Conservation (phyloP, 768 basidiomycete genomes). For the Kwoniella mangroviensis region DNA sequence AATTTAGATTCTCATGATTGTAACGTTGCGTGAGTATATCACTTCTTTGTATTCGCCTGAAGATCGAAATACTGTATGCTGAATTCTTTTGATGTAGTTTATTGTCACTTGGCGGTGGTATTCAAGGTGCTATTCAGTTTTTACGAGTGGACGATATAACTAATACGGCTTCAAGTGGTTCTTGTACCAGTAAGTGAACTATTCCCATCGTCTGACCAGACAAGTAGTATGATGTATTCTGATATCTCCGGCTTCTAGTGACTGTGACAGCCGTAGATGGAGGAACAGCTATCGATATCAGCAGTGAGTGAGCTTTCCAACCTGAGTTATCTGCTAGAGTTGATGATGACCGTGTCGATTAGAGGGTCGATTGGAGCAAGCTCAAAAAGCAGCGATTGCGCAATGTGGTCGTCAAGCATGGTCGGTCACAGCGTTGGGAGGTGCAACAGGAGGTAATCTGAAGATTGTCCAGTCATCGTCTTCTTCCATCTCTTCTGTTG, state of each 20-base stretch:
- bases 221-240: not conserved
- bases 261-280: not conserved
- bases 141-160: not conserved
- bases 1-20: not conserved
- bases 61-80: not conserved
- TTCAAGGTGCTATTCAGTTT: not conserved
- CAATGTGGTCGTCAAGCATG: not conserved
- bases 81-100: not conserved
- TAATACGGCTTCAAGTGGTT: not conserved
- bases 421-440: not conserved
- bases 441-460: not conserved
- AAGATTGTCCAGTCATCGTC: not conserved
- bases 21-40: not conserved
- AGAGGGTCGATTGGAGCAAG: not conserved
- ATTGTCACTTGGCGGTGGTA: not conserved
- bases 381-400: not conserved
- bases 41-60: not conserved
- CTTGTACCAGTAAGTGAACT: not conserved
- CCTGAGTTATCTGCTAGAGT: too few species aligned
- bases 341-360: too few species aligned
- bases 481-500: too few species aligned
- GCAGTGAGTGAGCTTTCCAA: not conserved
- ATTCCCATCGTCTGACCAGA: not conserved
- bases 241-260: not conserved
- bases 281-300: not conserved